Evolutionary conservation across 169 alveolate species (phyloP).

Genomic region (Prorocentrum cordatum): DNA sequence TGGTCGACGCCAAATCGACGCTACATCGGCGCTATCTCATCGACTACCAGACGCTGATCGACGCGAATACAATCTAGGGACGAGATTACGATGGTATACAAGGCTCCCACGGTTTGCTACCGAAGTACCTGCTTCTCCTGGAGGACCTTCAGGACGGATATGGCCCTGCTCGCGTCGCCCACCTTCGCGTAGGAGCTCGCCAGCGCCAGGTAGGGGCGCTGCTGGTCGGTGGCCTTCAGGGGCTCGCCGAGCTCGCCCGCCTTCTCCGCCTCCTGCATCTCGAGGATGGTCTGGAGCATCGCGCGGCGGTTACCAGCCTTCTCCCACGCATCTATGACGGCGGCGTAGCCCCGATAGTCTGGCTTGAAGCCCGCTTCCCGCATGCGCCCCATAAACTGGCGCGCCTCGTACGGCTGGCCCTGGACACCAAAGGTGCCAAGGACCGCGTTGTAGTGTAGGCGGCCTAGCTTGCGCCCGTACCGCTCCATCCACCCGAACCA

Average conservation of each 20-base stretch:
- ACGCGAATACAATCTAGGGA: too few relatives aligned
- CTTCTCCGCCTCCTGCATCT: background rate
- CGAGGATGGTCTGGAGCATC: background rate
- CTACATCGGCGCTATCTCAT: too few relatives aligned
- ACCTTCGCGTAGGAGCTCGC: background rate
- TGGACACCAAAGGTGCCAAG: background rate
- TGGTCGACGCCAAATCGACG: too few relatives aligned
- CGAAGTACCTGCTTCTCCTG: background rate
- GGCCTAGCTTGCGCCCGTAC: background rate
- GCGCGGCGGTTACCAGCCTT: background rate
- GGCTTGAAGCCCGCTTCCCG: background rate
- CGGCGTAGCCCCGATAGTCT: background rate
- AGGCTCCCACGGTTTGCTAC: background rate
- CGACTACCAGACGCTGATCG: too few relatives aligned
- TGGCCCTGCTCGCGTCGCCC: background rate
- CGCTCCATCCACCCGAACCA: background rate
- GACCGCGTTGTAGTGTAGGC: background rate
- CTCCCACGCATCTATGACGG: background rate
- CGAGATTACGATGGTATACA: too few relatives aligned
- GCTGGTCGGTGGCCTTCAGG: background rate
- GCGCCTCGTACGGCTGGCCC: background rate
- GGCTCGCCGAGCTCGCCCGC: background rate
- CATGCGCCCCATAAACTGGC: background rate
- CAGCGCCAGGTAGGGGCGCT: background rate
- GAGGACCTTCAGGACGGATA: background rate